Base-by-base conservation (phyloP, 1,139 yeast species). In the Taiozyma sp. region DNA sequence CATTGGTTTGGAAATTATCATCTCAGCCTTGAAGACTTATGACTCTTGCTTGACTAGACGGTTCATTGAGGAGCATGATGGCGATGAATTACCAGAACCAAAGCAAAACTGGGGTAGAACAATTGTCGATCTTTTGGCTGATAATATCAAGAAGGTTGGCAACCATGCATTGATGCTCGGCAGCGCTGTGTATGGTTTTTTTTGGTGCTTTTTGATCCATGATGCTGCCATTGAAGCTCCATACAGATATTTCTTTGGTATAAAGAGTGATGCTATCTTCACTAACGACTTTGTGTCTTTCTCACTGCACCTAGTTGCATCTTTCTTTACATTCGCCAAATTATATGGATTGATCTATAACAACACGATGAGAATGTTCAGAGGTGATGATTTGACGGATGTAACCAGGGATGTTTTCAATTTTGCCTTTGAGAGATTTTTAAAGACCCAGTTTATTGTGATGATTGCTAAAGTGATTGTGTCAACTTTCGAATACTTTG, bases 91-190 rank as follows among this genome's bases (percentile, higher is more conserved):
- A n/a, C 29, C 24, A 29, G 48, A 29, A 42, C 42, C 43, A n/a
- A 4, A 16, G 27, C 12, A 30, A 13, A 19, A 19, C 14, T 8
- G 16, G n/a, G 34, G 13, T 22, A 43, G 39, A 13, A 28, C 43
- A 19, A 14, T 29, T 13, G 7, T 39, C 5, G 19, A 16, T 19
- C 24, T 16, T 29, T 2, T 40, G 8, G 23, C 27, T 13, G 42
- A n/a, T 2, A 27, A 46, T 6, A n/a, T 43, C 7, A 45, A 36
- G 24, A 43, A 60, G 8, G 46, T 64, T 32, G 74, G 73, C 1
- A 48, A 12, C 27, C 65, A 12, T 46, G 55, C 29, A 32, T 30
- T 29, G 13, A 29, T 43, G 24, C 14, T 41, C 22, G 28, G 9
- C 6, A 28, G 45, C 4, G 23, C 44, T 10, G 19, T 48, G 6